A percentile compares a stretch with the other conserved stretches of the same genome.
Conservation (phyloP, 306 rosid species). For the Purshia tridentata region DNA sequence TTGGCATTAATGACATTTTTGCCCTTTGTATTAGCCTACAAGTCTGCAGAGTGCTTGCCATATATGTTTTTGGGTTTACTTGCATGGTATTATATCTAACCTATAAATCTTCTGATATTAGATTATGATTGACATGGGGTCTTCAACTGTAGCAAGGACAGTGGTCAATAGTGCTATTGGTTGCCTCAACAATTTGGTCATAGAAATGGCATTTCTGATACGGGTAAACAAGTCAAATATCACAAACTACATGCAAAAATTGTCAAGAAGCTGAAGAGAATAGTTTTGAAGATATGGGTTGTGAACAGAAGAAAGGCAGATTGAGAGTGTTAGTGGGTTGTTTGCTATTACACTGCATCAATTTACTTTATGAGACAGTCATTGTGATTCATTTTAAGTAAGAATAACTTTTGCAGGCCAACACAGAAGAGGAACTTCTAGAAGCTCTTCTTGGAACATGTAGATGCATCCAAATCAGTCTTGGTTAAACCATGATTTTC, state of each 20-base stretch:
- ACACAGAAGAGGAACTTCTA: conserved; percentile 78
- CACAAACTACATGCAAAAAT: too few relatives aligned
- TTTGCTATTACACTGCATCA: too few relatives aligned
- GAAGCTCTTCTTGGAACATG: conserved; percentile 84
- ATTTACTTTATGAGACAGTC: too few relatives aligned
- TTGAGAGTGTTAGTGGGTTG: too few relatives aligned
- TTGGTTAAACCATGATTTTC: conserved; percentile 28
- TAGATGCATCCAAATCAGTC: conserved; percentile 67
- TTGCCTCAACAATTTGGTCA: conserved; percentile 78
- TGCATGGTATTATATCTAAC: conserved; percentile 21
- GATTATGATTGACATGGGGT: conserved; percentile 69
- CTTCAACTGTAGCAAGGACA: conserved; percentile 83
- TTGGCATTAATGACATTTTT: too few relatives aligned
- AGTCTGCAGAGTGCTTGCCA: too few relatives aligned
- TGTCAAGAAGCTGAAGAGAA: neutral
- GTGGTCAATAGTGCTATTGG: conserved; percentile 86
- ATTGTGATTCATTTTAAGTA: neutral
- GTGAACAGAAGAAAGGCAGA: too few relatives aligned
- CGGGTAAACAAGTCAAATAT: conserved; percentile 45
- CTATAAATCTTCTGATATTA: conserved; percentile 27
- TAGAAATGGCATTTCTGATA: conserved; percentile 90
- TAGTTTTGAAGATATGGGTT: neutral
- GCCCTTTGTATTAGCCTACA: too few relatives aligned
- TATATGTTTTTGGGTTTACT: too few relatives aligned
- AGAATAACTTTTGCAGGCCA: conserved; percentile 45